These are phyloP conservation scores for Trichosporon sp. DNA, from an alignment of 1,284 basidiomycete species.

Conservation along the genomic window DNA sequence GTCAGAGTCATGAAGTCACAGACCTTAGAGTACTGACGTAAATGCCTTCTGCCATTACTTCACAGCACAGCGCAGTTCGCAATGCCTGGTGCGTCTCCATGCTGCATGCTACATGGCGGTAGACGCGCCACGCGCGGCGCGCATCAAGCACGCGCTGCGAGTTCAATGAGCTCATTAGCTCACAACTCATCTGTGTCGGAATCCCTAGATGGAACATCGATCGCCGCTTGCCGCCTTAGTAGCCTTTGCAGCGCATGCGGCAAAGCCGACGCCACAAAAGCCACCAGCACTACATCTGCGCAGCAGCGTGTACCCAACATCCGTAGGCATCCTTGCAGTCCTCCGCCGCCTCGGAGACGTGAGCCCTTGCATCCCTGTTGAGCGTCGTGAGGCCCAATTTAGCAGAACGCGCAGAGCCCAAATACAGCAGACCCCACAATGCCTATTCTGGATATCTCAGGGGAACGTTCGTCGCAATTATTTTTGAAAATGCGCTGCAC, in stretches of 20 bases:
- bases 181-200: background rate
- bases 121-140: background rate
- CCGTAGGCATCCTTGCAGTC: background rate
- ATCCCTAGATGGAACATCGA: background rate
- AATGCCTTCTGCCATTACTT: background rate
- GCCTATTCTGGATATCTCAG: background rate
- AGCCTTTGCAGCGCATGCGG: background rate
- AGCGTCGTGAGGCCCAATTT: background rate
- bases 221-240: conserved; percentile 3
- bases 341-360: background rate
- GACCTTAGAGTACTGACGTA: background rate
- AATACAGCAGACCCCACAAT: background rate
- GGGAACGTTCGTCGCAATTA: background rate
- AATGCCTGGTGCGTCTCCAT: no score
- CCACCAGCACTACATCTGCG: background rate
- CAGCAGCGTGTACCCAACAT: background rate
- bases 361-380: no score
- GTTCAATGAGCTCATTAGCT: background rate
- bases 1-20: background rate
- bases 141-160: background rate
- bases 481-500: background rate
- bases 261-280: background rate
- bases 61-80: no score
- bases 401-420: background rate
- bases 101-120: no score